phyloP scores from a whole-genome alignment of 169 alveolate genomes.

The Theileria annulata region DNA sequence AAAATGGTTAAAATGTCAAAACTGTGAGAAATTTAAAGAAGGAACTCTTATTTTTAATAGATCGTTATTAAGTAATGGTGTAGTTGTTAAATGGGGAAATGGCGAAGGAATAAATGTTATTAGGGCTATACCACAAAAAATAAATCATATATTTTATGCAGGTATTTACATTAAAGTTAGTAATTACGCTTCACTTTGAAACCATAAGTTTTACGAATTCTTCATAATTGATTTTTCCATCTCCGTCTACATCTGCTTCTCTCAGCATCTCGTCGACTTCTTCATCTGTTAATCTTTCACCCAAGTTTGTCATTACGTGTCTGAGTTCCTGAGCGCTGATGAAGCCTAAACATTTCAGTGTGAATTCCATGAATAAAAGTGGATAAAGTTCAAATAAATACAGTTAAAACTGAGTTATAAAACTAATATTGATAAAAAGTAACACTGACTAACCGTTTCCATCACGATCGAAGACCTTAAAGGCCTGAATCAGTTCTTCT shows the following conservation, averaged over 20 bases:
- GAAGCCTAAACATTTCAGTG: conserved; percentile 79
- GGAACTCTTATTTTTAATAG: neutral
- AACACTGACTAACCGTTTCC: conserved; percentile 84
- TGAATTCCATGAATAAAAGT: neutral
- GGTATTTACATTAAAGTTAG: neutral
- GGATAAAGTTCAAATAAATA: neutral
- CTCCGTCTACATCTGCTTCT: conserved; percentile 99
- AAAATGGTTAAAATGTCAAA: neutral
- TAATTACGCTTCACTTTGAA: conserved; percentile 81
- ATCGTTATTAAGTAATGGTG: conserved; percentile 4
- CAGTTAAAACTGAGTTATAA: neutral
- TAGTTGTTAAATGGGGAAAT: conserved; percentile 3
- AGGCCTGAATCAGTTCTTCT: conserved; percentile 98
- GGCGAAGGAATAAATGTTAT: neutral
- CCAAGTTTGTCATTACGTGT: conserved; percentile 98
- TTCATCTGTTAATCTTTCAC: conserved; percentile 97
- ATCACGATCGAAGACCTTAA: conserved; percentile 97
- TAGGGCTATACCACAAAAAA: neutral
- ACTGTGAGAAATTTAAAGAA: neutral
- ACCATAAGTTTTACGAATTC: conserved; percentile 98
- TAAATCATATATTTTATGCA: neutral
- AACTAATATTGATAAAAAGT: neutral
- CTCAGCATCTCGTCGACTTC: conserved; percentile 99
- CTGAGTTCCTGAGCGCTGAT: conserved; percentile 98
- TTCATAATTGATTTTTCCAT: conserved; percentile 97